These are phyloP conservation scores for Syzygium syzygioides DNA, from an alignment of 441 rosid genomes.

Conservation along the genomic window DNA sequence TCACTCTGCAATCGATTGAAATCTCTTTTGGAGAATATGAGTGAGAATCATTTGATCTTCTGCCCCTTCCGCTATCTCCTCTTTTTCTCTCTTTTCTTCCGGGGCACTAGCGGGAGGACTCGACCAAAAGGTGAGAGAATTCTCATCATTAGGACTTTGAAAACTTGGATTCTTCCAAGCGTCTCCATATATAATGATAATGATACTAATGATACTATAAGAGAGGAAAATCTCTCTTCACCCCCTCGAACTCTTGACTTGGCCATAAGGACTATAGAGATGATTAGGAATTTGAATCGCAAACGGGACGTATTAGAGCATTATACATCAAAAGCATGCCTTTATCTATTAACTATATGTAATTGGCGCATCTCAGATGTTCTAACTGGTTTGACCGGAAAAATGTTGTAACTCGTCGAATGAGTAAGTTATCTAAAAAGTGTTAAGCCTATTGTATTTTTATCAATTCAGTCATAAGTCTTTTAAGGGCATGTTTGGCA, in stretches of 20 bases:
- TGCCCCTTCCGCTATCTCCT: neutral
- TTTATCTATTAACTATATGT: neutral
- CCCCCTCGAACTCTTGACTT: neutral
- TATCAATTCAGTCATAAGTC: too few relatives aligned
- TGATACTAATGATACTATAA: neutral
- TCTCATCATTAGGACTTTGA: neutral
- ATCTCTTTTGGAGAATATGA: neutral
- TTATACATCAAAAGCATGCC: neutral
- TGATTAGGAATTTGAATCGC: neutral
- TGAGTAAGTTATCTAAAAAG: too few relatives aligned
- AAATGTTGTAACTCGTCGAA: neutral
- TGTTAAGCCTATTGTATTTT: too few relatives aligned
- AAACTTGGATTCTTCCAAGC: neutral
- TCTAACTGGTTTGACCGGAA: neutral
- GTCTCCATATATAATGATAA: neutral
- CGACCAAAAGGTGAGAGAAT: neutral
- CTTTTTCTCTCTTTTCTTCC: neutral
- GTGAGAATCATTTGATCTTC: neutral
- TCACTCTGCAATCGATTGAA: neutral
- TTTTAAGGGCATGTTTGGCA: too few relatives aligned
- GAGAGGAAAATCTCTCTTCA: neutral
- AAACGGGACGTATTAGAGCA: neutral
- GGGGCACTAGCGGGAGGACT: neutral
- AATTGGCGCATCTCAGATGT: neutral
- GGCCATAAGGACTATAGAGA: neutral